A percentile compares a stretch with the other conserved stretches of the same genome.
phyloP scores from a whole-genome alignment of 1,284 basidiomycete species.

The Moesziomyces parantarcticus region DNA sequence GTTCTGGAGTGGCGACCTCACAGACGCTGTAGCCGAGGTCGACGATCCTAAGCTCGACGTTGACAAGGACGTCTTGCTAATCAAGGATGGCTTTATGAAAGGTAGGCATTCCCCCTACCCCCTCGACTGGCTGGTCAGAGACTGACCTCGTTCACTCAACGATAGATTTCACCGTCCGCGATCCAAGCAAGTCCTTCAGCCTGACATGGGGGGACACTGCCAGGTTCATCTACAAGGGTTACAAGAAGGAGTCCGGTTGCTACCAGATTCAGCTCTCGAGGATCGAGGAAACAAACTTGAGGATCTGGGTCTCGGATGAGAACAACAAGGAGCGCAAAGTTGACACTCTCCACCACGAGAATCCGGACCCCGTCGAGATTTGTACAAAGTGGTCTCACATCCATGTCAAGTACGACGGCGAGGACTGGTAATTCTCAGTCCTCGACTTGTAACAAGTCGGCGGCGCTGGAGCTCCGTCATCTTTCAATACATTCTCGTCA shows the following conservation, averaged over 20 bases:
- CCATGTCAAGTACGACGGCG: constrained; percentile 9
- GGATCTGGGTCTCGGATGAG: constrained; percentile 34
- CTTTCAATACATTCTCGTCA: too few species aligned
- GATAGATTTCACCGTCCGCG: constrained; percentile 18
- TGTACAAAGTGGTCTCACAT: constrained; percentile 31
- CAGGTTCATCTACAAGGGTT: constrained; percentile 7
- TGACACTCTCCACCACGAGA: not conserved
- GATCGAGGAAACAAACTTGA: accelerated
- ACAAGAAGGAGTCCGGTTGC: constrained; percentile 1
- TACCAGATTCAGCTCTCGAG: constrained; percentile 6
- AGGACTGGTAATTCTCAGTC: not conserved
- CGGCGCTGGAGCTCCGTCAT: too few species aligned
- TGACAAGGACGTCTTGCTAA: constrained; percentile 8
- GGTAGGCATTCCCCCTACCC: constrained; percentile 6
- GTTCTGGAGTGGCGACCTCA: constrained; percentile 6
- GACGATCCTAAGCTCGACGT: not conserved
- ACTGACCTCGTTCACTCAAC: not conserved
- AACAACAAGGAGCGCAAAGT: constrained; percentile 6
- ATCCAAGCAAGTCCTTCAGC: constrained; percentile 7
- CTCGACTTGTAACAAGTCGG: too few species aligned
- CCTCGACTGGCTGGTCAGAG: not conserved
- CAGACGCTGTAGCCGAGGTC: not conserved
- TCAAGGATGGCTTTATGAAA: constrained; percentile 14
- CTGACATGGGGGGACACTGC: not conserved
- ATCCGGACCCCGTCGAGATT: not conserved